phyloP scores from a whole-genome alignment of 2,329 filamentous ascomycete species.

The Penicillium griseofulvum region DNA sequence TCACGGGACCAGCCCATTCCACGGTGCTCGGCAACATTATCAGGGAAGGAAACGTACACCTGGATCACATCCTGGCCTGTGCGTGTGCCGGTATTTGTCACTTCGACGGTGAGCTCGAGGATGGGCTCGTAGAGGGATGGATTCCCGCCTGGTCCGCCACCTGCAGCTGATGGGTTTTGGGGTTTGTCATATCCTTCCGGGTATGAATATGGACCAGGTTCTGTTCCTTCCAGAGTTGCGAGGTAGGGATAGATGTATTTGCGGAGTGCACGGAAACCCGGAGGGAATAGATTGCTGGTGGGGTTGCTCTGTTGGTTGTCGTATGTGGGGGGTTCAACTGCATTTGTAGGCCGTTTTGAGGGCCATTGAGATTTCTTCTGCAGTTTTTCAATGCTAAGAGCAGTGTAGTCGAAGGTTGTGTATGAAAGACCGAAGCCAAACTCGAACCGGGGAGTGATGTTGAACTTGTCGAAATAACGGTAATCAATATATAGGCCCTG shows the following conservation, averaged over 20 bases:
- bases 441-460: constrained; percentile 72
- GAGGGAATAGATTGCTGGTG: constrained; percentile 60
- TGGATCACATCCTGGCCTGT: constrained; percentile 53
- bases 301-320: constrained; percentile 55
- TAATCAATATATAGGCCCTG: constrained; percentile 90
- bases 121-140: constrained; percentile 52
- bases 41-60: constrained; percentile 67
- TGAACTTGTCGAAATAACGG: constrained; percentile 76
- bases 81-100: constrained; percentile 51
- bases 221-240: constrained; percentile 49
- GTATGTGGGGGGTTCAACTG: constrained; percentile 55
- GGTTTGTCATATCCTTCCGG: constrained; percentile 55
- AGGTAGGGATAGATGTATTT: constrained; percentile 76
- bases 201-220: constrained; percentile 48
- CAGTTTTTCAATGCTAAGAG: constrained; percentile 49
- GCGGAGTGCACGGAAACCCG: constrained; percentile 58
- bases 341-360: constrained; percentile 39
- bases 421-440: constrained; percentile 87
- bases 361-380: constrained; percentile 51
- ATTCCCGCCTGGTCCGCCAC: constrained; percentile 58
- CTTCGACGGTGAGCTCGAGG: constrained; percentile 45
- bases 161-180: constrained; percentile 59
- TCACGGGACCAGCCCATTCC: constrained; percentile 30
- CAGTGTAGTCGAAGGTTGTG: constrained; percentile 66
- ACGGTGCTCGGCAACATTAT: constrained; percentile 31